phyloP scores from a whole-genome alignment of 2,329 filamentous ascomycete genomes.

The Dactylellina sp. region DNA sequence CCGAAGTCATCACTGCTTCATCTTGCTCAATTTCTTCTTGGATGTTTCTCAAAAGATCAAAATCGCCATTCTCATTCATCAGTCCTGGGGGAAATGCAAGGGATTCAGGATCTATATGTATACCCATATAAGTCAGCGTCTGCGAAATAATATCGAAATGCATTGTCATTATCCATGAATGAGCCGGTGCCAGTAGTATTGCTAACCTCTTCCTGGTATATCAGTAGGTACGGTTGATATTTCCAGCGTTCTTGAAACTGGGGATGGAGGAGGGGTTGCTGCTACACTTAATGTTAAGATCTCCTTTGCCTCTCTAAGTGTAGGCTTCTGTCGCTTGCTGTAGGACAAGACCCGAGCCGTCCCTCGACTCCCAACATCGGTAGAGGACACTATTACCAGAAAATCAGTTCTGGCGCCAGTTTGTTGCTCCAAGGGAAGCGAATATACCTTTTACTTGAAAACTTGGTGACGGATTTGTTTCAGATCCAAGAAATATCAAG shows the following conservation, averaged over 20 bases:
- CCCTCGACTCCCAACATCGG: neutral
- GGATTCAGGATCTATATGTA: neutral
- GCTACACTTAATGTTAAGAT: neutral
- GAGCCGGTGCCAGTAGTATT: no score
- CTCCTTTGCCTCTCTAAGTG: neutral
- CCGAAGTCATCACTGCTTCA: neutral
- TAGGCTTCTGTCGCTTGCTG: neutral
- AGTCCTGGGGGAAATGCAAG: neutral
- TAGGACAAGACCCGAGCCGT: neutral
- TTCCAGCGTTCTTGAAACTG: no score
- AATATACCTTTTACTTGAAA: neutral
- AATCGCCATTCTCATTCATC: neutral
- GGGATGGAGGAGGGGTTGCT: neutral
- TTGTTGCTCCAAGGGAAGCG: no score
- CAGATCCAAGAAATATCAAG: conserved; percentile 2
- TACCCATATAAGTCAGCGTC: no score
- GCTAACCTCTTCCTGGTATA: no score
- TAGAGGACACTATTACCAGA: no score
- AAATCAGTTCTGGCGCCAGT: no score
- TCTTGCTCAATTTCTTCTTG: neutral
- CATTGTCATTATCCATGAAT: neutral
- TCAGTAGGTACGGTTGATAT: no score
- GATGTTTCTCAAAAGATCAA: neutral
- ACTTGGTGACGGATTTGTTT: neutral
- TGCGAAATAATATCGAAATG: conserved; percentile 1